A percentile compares a stretch with the other conserved stretches of the same genome.
Conservation (phyloP, 306 rosid genomes). For the Datisca glomerata region DNA sequence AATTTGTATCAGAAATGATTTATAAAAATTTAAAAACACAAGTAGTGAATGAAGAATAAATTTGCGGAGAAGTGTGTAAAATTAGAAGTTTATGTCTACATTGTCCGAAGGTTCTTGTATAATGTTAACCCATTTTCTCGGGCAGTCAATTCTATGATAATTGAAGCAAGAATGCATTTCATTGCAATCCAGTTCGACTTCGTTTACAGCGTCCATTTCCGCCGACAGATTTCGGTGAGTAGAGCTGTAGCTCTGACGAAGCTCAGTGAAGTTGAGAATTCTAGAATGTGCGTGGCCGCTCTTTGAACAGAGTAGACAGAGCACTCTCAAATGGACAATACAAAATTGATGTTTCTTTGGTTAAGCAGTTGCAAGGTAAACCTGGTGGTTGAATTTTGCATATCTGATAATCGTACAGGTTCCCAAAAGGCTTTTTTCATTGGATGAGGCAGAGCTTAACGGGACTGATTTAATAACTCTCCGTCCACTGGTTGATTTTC, state of each 20-base stretch:
- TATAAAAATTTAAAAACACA: too few relatives aligned
- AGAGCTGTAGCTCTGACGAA: background rate
- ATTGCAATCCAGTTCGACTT: too few relatives aligned
- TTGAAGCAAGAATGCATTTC: too few relatives aligned
- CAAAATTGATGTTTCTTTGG: conserved; percentile 53
- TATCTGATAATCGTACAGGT: conserved; percentile 26
- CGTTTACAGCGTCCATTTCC: too few relatives aligned
- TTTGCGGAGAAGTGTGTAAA: too few relatives aligned
- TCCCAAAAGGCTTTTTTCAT: conserved; percentile 61
- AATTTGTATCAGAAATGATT: too few relatives aligned
- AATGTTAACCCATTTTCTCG: too few relatives aligned
- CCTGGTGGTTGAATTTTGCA: conserved; percentile 29
- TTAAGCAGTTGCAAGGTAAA: conserved; percentile 64
- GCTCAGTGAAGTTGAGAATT: background rate
- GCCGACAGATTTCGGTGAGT: too few relatives aligned
- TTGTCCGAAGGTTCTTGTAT: too few relatives aligned
- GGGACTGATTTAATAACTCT: conserved; percentile 56
- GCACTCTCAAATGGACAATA: conserved; percentile 54
- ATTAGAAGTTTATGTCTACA: too few relatives aligned
- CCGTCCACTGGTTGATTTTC: conserved; percentile 57
- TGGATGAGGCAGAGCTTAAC: conserved; percentile 76
- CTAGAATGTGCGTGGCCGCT: conserved; percentile 22
- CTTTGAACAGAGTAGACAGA: conserved; percentile 50
- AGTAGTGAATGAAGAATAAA: too few relatives aligned
- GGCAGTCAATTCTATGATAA: too few relatives aligned